Evolutionary conservation across 2,329 filamentous ascomycete species (phyloP).

Genomic region (Teratosphaeria pseudoeucalypti): DNA sequence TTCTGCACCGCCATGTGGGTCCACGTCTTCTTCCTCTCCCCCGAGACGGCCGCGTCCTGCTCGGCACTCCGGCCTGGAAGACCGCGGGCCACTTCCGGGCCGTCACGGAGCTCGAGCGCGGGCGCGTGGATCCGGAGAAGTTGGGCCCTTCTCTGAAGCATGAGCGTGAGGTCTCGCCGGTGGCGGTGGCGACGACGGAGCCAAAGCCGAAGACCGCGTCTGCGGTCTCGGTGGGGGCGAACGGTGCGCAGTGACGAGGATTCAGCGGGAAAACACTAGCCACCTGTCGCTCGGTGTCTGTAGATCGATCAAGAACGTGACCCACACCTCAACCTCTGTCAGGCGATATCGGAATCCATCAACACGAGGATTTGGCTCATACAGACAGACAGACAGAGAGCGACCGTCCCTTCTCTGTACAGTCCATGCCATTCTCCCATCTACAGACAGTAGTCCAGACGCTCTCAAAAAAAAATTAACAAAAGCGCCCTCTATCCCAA

Average conservation of each 20-base stretch:
- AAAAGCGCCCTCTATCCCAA: background rate
- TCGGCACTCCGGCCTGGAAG: constrained; percentile 50
- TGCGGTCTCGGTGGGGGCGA: no score
- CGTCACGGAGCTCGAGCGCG: no score
- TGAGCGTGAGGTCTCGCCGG: no score
- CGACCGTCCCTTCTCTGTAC: background rate
- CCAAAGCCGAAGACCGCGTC: background rate
- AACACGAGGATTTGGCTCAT: background rate
- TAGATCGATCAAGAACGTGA: no score
- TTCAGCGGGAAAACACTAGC: no score
- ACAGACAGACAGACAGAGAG: no score
- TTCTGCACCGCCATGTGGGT: constrained; percentile 60
- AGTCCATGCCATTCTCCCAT: background rate
- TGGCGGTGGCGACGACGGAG: background rate
- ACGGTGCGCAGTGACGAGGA: no score
- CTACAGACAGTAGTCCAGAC: background rate
- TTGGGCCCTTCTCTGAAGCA: no score
- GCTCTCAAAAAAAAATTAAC: background rate
- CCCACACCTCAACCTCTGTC: no score
- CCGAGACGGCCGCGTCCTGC: constrained; percentile 40
- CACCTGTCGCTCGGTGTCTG: no score
- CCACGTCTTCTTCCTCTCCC: constrained; percentile 57
- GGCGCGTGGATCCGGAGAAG: no score
- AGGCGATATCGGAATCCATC: background rate
- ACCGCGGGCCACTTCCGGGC: constrained; percentile 18